Evolutionary conservation across 768 basidiomycete species (phyloP).

Genomic region (Sporobolomyces roseus): DNA sequence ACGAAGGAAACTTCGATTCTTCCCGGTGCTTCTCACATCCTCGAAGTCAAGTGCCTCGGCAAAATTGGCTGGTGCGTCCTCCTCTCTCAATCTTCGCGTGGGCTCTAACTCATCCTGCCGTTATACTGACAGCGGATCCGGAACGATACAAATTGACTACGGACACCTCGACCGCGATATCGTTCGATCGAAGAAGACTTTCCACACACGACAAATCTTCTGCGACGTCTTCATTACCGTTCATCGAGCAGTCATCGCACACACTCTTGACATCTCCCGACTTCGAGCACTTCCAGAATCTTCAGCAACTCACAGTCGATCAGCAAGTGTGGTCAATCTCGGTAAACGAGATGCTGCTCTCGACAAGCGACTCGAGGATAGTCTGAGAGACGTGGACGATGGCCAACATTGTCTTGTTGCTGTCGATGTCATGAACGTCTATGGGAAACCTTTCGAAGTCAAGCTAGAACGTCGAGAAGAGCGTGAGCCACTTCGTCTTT

Average conservation of each 20-base stretch:
- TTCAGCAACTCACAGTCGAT: neutral
- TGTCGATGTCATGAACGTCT: conserved; percentile 85
- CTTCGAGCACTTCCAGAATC: conserved; percentile 48
- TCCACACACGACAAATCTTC: conserved; percentile 79
- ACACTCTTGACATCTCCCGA: conserved; percentile 73
- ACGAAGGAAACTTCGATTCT: conserved; percentile 55
- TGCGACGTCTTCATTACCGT: conserved; percentile 90
- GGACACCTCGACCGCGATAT: conserved; percentile 59
- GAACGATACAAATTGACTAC: conserved; percentile 78
- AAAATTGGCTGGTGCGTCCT: conserved; percentile 81
- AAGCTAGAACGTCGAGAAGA: conserved; percentile 65
- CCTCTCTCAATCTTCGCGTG: neutral
- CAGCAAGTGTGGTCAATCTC: conserved; percentile 32
- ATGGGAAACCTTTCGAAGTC: conserved; percentile 86
- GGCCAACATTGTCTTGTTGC: conserved; percentile 78
- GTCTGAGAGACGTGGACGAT: conserved; percentile 52
- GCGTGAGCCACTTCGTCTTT: conserved; percentile 51
- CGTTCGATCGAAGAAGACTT: conserved; percentile 51
- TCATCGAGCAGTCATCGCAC: conserved; percentile 88
- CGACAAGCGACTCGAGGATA: conserved; percentile 41
- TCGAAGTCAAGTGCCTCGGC: conserved; percentile 73
- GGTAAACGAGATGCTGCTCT: conserved; percentile 31
- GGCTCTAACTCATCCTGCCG: neutral
- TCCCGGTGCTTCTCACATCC: conserved; percentile 66
- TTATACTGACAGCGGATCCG: conserved; percentile 60